Evolutionary conservation across 1,284 basidiomycete species (phyloP).

Genomic region (Moesziomyces sp.): DNA sequence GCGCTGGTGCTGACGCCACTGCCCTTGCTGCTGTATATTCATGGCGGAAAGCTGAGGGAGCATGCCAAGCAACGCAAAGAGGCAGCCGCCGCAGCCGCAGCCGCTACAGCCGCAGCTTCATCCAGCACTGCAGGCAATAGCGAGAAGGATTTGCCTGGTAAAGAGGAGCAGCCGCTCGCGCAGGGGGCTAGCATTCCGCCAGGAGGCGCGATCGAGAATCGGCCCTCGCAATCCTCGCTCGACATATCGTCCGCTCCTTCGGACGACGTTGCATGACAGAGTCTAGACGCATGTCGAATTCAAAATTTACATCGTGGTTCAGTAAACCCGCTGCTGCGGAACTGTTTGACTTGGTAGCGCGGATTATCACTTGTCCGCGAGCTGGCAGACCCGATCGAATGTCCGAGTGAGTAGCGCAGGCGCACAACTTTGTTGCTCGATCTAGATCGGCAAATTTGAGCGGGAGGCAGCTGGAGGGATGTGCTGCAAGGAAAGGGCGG

Average conservation of each 20-base stretch:
- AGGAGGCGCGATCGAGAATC: conserved; percentile 9
- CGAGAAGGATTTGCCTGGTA: neutral
- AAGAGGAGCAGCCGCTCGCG: neutral
- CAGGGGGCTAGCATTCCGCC: conserved; percentile 17
- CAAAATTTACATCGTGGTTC: no score
- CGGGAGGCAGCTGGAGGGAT: no score
- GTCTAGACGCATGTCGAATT: no score
- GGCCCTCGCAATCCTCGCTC: conserved; percentile 3
- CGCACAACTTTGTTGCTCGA: no score
- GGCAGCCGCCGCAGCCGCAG: conserved; percentile 18
- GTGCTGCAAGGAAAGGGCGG: no score
- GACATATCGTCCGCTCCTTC: conserved; percentile 8
- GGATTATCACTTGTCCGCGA: no score
- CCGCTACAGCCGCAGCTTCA: conserved; percentile 8
- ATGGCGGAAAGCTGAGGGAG: conserved; percentile 30
- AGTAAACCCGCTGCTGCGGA: no score
- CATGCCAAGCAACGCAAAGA: conserved; percentile 23
- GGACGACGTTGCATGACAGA: neutral
- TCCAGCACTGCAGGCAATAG: neutral
- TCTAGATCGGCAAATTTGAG: no score
- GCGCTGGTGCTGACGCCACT: conserved; percentile 40
- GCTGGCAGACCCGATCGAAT: no score
- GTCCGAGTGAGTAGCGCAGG: no score
- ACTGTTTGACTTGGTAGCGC: no score
- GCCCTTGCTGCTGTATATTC: conserved; percentile 34